Conservation (phyloP, 306 rosid genomes). For the Rosa rugosa region DNA sequence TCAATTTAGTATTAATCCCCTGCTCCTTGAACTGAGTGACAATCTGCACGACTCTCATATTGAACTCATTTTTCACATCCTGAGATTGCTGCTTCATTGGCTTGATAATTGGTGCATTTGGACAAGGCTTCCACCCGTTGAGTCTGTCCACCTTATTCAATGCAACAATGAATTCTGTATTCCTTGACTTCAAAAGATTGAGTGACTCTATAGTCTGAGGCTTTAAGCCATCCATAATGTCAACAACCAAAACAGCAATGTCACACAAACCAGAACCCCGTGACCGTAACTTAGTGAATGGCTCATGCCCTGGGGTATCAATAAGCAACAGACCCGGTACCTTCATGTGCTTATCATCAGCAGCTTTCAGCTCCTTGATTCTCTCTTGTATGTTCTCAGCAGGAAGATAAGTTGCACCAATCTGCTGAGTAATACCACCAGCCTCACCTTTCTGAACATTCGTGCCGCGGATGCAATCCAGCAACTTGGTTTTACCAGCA, state of each 20-base stretch:
- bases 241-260: conserved; percentile 92
- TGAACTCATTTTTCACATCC: conserved; percentile 81
- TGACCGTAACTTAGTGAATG: conserved; percentile 77
- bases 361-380: conserved; percentile 84
- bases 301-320: conserved; percentile 95
- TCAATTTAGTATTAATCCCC: conserved; percentile 74
- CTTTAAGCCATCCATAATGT: conserved; percentile 96
- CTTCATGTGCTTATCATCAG: conserved; percentile 64
- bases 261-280: conserved; percentile 93
- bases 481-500: conserved; percentile 88
- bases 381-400: conserved; percentile 88
- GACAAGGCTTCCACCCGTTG: conserved; percentile 77
- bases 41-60: conserved; percentile 65
- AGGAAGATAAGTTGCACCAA: conserved; percentile 98
- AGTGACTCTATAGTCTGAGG: conserved; percentile 91
- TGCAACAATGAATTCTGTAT: conserved; percentile 84
- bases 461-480: conserved; percentile 90
- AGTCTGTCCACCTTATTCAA: conserved; percentile 93
- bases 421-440: conserved; percentile 95
- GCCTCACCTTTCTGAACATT: conserved; percentile 98
- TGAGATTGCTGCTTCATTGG: conserved; percentile 75
- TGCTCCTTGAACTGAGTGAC: conserved; percentile 76
- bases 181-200: conserved; percentile 81
- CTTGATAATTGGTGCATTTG: conserved; percentile 72
- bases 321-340: conserved; percentile 87